Conservation (phyloP, 495 filamentous ascomycete genomes). For the Umbilicaria muhlenbergii region DNA sequence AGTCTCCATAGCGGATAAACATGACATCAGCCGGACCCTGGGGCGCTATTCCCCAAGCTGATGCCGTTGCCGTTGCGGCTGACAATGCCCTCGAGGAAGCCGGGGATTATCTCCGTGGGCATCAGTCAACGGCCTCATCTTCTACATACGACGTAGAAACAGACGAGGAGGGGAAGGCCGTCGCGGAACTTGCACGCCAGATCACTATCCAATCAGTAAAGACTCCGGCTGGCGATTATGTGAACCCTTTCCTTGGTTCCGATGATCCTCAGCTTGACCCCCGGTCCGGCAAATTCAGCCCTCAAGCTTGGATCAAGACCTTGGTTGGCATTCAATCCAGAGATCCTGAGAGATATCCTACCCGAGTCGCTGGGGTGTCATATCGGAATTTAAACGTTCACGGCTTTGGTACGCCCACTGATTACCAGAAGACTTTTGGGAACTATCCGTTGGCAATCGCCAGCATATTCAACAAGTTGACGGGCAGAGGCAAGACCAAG, state of each 20-base stretch:
- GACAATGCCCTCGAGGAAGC: constrained; percentile 5
- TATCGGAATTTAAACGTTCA: constrained; percentile 56
- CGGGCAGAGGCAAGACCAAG: constrained; percentile 35
- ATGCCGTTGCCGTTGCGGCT: constrained; percentile 4
- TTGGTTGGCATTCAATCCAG: constrained; percentile 30
- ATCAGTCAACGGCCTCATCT: constrained; percentile 4
- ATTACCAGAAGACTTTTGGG: constrained; percentile 52
- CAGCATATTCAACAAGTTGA: constrained; percentile 20
- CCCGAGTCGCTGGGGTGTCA: constrained; percentile 28
- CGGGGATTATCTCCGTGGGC: not conserved
- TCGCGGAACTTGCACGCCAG: constrained; percentile 30
- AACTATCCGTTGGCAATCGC: constrained; percentile 20
- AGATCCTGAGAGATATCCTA: constrained; percentile 30
- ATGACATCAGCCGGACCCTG: not conserved
- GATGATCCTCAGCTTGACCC: constrained; percentile 33
- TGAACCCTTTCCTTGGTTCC: constrained; percentile 29
- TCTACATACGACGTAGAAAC: constrained; percentile 16
- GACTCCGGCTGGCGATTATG: constrained; percentile 17
- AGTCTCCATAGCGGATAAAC: too few relatives aligned
- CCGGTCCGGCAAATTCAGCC: constrained; percentile 28
- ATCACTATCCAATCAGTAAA: constrained; percentile 32
- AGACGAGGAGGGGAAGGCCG: constrained; percentile 20
- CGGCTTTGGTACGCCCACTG: constrained; percentile 59
- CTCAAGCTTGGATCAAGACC: constrained; percentile 37
- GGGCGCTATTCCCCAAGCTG: constrained; percentile 11